phyloP scores from a whole-genome alignment of 2,329 filamentous ascomycete genomes.

The Chaetomium sp. region DNA sequence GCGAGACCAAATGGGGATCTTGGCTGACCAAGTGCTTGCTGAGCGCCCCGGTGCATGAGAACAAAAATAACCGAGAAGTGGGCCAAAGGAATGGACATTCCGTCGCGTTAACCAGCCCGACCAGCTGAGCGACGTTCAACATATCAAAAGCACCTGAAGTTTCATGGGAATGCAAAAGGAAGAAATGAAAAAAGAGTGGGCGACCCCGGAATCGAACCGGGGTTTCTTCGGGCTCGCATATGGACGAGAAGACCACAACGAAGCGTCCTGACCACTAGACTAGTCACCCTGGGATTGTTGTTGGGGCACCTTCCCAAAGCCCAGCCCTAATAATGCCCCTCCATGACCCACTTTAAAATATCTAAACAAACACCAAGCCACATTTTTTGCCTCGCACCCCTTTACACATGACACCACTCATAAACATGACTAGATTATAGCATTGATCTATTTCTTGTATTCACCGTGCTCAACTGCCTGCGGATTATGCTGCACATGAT shows the following conservation, averaged over 20 bases:
- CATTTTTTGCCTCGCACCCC: no score
- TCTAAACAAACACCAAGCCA: no score
- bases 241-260: conserved; percentile 7
- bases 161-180: not conserved
- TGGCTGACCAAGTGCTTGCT: no score
- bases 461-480: conserved; percentile 29
- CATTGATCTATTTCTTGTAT: conserved; percentile 24
- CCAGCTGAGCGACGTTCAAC: not conserved
- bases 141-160: not conserved
- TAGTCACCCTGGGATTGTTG: conserved; percentile 8
- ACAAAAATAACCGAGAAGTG: no score
- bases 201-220: conserved; percentile 15
- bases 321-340: no score
- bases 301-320: not conserved
- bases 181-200: conserved; percentile 3
- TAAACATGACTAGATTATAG: no score
- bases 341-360: no score
- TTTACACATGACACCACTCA: no score
- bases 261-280: conserved; percentile 17
- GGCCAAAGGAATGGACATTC: no score
- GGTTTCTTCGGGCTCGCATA: conserved; percentile 10
- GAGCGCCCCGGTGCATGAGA: no score
- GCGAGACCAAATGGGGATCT: no score
- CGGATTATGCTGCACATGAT: conserved; percentile 35
- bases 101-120: not conserved